phyloP scores from a whole-genome alignment of 306 rosid genomes.

The Quercus cerris region DNA sequence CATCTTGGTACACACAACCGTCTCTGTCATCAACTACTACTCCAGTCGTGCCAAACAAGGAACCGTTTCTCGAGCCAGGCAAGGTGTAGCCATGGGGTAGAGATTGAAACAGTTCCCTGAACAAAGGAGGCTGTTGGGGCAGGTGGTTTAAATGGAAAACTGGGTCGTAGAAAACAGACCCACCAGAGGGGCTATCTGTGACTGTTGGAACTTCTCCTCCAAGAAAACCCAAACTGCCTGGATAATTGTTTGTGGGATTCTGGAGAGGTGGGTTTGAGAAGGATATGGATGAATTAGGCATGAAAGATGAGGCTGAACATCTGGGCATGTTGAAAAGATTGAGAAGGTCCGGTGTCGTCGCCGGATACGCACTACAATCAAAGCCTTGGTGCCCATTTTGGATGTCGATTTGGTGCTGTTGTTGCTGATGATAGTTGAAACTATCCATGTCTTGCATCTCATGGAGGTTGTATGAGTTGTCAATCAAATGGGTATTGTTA shows the following conservation, averaged over 20 bases:
- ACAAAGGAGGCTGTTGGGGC: constrained; percentile 84
- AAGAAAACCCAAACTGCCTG: constrained; percentile 37
- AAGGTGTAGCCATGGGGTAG: constrained; percentile 67
- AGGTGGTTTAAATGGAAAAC: constrained; percentile 74
- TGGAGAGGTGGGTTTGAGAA: constrained; percentile 48
- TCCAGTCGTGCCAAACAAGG: constrained; percentile 34
- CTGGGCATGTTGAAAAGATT: constrained; percentile 64
- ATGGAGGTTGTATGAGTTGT: constrained; percentile 34
- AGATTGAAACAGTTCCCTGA: constrained; percentile 66
- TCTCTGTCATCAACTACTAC: constrained; percentile 53
- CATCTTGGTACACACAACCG: constrained; percentile 44
- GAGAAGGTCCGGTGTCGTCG: constrained; percentile 60
- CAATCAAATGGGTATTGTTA: constrained; percentile 27
- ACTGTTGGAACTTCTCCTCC: constrained; percentile 55
- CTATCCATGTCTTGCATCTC: constrained; percentile 41
- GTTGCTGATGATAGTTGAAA: constrained; percentile 29
- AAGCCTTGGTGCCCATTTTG: constrained; percentile 32
- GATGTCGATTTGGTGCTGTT: constrained; percentile 41
- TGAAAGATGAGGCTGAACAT: constrained; percentile 58
- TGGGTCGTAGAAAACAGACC: constrained; percentile 63
- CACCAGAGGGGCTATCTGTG: constrained; percentile 38
- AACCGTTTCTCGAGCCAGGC: constrained; percentile 50
- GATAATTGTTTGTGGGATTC: constrained; percentile 24
- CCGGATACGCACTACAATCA: constrained; percentile 25
- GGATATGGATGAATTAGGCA: constrained; percentile 45